Percentiles rank a stretch among this genome's conserved stretches.
Conservation (phyloP, 352 stramenopile genomes). For the Phytopythium vexans region DNA sequence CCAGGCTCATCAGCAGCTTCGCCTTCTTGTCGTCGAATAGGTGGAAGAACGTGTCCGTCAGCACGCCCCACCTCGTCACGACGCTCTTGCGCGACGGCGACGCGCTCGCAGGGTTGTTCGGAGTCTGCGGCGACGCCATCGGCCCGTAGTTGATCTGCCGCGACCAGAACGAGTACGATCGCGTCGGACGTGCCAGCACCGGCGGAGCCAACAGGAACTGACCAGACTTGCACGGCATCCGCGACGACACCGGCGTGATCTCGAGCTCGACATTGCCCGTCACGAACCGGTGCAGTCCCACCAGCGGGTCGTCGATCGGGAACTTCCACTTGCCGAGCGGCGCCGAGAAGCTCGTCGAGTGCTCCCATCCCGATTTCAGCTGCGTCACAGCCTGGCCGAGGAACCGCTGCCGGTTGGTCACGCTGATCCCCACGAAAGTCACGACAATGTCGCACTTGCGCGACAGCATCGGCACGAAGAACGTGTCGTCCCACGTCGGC, state of each 20-base stretch:
- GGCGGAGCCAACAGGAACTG: constrained; percentile 69
- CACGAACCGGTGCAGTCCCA: constrained; percentile 67
- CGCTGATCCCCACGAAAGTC: constrained; percentile 68
- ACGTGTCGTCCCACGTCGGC: constrained; percentile 57
- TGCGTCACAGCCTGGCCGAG: constrained; percentile 60
- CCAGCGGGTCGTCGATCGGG: constrained; percentile 63
- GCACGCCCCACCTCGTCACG: constrained; percentile 71
- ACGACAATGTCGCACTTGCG: constrained; percentile 79
- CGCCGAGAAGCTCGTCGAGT: constrained; percentile 24
- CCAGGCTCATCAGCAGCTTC: constrained; percentile 62
- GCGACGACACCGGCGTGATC: constrained; percentile 55
- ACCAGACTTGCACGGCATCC: constrained; percentile 64
- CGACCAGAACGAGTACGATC: constrained; percentile 67
- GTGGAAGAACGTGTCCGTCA: constrained; percentile 78
- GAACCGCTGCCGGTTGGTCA: constrained; percentile 48
- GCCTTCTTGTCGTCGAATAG: constrained; percentile 77
- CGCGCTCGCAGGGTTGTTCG: constrained; percentile 35
- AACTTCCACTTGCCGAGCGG: constrained; percentile 79
- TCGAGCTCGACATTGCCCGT: constrained; percentile 52
- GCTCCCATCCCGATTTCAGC: constrained; percentile 68
- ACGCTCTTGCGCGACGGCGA: constrained; percentile 51
- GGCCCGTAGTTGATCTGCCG: constrained; percentile 36
- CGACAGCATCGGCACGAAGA: constrained; percentile 80
- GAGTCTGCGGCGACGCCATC: constrained; percentile 39
- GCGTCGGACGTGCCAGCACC: constrained; percentile 30